Percentiles rank a stretch among this genome's conserved stretches.
These are phyloP conservation scores for Pseudocercospora fijiensis DNA, from an alignment of 2,329 filamentous ascomycete species.

Conservation along the genomic window DNA sequence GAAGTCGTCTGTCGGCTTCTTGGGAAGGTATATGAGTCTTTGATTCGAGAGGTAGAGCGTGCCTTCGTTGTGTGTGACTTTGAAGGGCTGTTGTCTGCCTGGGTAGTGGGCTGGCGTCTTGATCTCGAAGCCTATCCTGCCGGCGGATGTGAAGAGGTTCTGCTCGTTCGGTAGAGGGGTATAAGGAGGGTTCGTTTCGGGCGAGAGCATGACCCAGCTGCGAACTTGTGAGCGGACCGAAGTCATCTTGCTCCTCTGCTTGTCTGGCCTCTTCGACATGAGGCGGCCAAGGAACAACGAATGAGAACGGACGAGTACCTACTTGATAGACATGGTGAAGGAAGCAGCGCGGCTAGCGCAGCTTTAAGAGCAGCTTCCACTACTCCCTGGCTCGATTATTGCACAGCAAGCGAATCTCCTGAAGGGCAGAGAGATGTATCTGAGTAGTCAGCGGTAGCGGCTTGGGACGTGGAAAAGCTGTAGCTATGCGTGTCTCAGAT, in stretches of 20 bases:
- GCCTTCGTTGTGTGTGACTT: conserved; percentile 29
- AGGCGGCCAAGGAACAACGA: conserved; percentile 4
- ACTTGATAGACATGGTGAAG: conserved; percentile 20
- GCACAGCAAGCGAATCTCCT: conserved; percentile 3
- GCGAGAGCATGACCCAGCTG: conserved; percentile 90
- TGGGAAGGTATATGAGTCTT: conserved; percentile 84
- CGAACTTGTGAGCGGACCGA: conserved; percentile 20
- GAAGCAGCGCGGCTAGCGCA: background rate
- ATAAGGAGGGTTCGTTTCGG: conserved; percentile 59
- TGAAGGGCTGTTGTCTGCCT: conserved; percentile 54
- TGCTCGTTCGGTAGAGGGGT: conserved; percentile 82
- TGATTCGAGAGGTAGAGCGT: conserved; percentile 34
- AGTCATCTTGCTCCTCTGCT: conserved; percentile 12
- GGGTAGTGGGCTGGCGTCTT: conserved; percentile 56
- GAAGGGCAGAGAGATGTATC: background rate
- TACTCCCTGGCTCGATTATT: conserved; percentile 1
- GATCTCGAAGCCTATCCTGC: conserved; percentile 73
- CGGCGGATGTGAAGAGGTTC: conserved; percentile 75
- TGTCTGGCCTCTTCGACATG: background rate
- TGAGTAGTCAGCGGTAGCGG: conserved; percentile 3
- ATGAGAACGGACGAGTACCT: conserved; percentile 11
- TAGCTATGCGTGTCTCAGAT: background rate
- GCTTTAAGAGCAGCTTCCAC: background rate
- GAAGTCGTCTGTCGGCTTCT: conserved; percentile 64
- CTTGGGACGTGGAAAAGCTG: background rate